Conservation (phyloP, 1,139 yeast species). For the Candida glucosophila region DNA sequence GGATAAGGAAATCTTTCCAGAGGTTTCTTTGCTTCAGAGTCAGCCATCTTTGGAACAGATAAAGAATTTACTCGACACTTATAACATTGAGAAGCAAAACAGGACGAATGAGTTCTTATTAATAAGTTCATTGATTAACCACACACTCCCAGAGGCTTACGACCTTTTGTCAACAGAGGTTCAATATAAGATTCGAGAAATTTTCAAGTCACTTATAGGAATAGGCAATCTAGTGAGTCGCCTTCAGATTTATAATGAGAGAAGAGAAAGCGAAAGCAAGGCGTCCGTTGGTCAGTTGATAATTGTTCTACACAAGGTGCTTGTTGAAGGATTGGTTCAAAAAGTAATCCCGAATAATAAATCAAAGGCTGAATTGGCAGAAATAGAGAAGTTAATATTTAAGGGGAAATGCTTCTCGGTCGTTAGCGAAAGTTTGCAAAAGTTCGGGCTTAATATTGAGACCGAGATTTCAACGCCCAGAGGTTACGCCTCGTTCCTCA, state of each 20-base stretch:
- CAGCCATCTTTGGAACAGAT: not conserved
- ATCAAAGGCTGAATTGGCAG: conserved; percentile 14
- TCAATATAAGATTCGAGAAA: conserved; percentile 7
- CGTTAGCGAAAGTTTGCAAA: conserved; percentile 14
- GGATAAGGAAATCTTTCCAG: too few species aligned
- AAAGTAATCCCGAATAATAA: conserved; percentile 6
- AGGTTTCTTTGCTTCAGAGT: not conserved
- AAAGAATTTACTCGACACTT: not conserved
- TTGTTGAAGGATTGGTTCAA: conserved; percentile 8
- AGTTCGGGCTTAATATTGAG: conserved; percentile 6
- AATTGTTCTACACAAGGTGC: not conserved
- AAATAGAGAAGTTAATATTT: conserved; percentile 29
- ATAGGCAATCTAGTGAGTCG: conserved; percentile 20
- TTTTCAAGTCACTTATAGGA: conserved; percentile 18
- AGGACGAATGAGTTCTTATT: conserved; percentile 7
- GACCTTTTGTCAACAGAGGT: conserved; percentile 9
- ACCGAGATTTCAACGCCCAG: conserved; percentile 12
- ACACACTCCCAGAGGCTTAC: conserved; percentile 23
- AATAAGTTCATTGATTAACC: conserved; percentile 18
- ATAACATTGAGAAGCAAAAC: not conserved
- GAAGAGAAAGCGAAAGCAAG: not conserved
- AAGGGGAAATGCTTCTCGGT: conserved; percentile 22
- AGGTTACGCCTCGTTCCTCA: conserved; percentile 15
- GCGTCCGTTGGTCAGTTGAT: too few species aligned
- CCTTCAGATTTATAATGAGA: conserved; percentile 5